A percentile compares a stretch with the other conserved stretches of the same genome.
phyloP scores from a whole-genome alignment of 257 asterid species.

The Nicotiana knightiana region DNA sequence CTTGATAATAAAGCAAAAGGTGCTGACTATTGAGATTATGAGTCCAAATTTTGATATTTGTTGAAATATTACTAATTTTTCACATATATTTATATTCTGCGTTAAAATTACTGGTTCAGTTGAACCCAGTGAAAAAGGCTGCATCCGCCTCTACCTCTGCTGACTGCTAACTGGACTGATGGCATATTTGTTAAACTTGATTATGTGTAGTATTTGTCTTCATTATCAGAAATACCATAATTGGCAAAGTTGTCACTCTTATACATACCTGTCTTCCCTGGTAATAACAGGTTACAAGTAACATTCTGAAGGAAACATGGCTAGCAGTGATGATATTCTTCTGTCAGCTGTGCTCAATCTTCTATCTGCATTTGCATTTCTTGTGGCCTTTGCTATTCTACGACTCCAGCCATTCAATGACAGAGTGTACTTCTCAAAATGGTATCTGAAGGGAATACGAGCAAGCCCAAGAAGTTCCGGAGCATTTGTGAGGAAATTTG shows the following conservation, averaged over 20 bases:
- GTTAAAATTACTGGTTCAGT: neutral
- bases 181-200: neutral
- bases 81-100: neutral
- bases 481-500: constrained; percentile 31
- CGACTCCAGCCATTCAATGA: constrained; percentile 75
- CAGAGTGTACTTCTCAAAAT: constrained; percentile 80
- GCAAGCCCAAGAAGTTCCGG: constrained; percentile 54
- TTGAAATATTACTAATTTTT: neutral
- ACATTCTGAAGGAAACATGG: constrained; percentile 34
- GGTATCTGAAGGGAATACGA: constrained; percentile 71
- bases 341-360: constrained; percentile 71
- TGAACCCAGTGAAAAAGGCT: neutral
- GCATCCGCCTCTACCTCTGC: neutral
- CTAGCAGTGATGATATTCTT: constrained; percentile 54
- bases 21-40: neutral
- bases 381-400: constrained; percentile 62
- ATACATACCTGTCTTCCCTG: neutral
- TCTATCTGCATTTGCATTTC: constrained; percentile 68
- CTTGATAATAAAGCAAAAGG: constrained; percentile 1
- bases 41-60: neutral
- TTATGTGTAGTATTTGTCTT: neutral
- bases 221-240: neutral
- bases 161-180: neutral
- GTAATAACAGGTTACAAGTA: neutral
- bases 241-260: neutral